Conservation (phyloP, 2,329 filamentous ascomycete species). For the Sphaerulina musiva region DNA sequence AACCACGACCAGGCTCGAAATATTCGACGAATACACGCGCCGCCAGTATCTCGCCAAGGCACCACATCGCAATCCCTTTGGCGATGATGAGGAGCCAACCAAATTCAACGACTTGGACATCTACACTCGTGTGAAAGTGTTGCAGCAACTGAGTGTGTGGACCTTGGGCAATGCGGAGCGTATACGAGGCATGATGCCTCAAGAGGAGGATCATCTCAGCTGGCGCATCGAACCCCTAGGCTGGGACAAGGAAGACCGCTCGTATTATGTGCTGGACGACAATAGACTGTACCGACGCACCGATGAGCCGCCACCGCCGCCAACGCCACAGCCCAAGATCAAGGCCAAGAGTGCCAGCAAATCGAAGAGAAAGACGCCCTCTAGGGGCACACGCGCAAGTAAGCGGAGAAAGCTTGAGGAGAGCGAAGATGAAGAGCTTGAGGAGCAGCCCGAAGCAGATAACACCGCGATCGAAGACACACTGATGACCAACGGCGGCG, state of each 20-base stretch:
- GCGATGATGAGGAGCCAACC: constrained; percentile 62
- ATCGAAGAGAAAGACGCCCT: constrained; percentile 49
- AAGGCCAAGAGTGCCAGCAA: constrained; percentile 54
- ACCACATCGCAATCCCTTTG: constrained; percentile 76
- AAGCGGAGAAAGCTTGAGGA: constrained; percentile 62
- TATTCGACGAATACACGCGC: constrained; percentile 89
- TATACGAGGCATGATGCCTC: constrained; percentile 77
- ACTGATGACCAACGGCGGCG: constrained; percentile 22
- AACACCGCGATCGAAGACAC: constrained; percentile 39
- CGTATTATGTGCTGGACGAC: constrained; percentile 87
- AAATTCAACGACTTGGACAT: constrained; percentile 77
- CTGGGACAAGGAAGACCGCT: constrained; percentile 80
- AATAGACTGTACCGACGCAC: constrained; percentile 84
- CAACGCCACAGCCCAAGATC: constrained; percentile 47
- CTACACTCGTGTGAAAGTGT: constrained; percentile 70
- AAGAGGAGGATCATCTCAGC: constrained; percentile 54
- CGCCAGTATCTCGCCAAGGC: constrained; percentile 82
- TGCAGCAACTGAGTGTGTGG: constrained; percentile 87
- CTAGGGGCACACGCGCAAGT: constrained; percentile 54
- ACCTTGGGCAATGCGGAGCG: constrained; percentile 80
- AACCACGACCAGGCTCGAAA: constrained; percentile 56
- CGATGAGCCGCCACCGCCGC: constrained; percentile 59
- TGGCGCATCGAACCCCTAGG: constrained; percentile 71
- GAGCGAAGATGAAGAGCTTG: constrained; percentile 37
- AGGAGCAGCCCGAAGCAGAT: constrained; percentile 39